Conservation (phyloP, 768 basidiomycete species). For the Hortiboletus flavorubellus region DNA sequence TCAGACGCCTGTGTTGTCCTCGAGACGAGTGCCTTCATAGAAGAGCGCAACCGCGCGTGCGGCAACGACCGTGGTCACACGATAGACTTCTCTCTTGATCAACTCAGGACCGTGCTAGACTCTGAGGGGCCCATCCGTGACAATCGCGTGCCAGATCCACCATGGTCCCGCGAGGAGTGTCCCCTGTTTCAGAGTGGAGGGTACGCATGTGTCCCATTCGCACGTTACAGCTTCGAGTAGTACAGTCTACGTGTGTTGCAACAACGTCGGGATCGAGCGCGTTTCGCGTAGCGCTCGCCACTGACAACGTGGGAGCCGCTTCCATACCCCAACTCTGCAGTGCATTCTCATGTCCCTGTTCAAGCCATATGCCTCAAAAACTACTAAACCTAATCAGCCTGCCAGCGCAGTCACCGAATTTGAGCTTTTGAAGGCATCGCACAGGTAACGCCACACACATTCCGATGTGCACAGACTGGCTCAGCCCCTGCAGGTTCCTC, state of each 20-base stretch:
- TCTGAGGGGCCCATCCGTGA: background rate
- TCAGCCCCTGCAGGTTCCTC: conserved; percentile 55
- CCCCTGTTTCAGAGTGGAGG: background rate
- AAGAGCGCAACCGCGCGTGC: background rate
- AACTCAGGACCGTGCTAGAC: background rate
- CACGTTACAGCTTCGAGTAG: too few species aligned
- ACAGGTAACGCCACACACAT: conserved; percentile 44
- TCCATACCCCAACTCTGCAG: background rate
- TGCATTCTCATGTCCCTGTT: conserved; percentile 6
- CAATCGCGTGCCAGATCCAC: background rate
- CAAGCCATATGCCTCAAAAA: conserved; percentile 10
- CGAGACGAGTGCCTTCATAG: background rate
- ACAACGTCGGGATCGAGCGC: background rate
- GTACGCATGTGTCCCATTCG: too few species aligned
- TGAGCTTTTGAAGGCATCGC: conserved; percentile 70
- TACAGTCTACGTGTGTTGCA: background rate
- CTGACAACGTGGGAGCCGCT: background rate
- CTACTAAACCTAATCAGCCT: background rate
- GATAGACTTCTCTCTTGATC: background rate
- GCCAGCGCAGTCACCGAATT: conserved; percentile 47
- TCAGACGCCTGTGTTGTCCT: background rate
- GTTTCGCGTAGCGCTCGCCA: too few species aligned
- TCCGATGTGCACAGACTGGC: background rate
- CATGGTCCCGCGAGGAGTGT: background rate
- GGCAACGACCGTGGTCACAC: too few species aligned